Conservation (phyloP, 768 basidiomycete species). For the Termitomyces heimii region DNA sequence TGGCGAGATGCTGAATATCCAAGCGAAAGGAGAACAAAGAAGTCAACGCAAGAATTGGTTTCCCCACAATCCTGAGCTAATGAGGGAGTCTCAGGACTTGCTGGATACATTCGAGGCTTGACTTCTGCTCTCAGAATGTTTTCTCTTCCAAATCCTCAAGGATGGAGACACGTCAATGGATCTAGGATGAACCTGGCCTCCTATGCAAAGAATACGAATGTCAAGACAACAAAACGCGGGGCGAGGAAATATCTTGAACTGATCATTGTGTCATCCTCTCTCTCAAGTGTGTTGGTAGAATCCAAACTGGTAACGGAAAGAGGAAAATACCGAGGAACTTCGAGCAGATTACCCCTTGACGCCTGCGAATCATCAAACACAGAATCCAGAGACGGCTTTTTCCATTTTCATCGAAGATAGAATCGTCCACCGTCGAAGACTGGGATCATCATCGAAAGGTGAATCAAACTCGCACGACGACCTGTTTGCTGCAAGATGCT, state of each 20-base stretch:
- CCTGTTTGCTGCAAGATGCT: conserved; percentile 22
- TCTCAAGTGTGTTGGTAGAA: conserved; percentile 41
- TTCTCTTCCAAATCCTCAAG: conserved; percentile 57
- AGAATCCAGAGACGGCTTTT: conserved; percentile 49
- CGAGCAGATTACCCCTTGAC: conserved; percentile 29
- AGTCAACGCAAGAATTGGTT: conserved; percentile 57
- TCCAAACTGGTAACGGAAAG: conserved; percentile 55
- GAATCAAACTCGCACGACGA: conserved; percentile 63
- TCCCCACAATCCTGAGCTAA: conserved; percentile 48
- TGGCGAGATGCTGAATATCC: conserved; percentile 22
- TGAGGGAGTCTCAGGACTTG: conserved; percentile 33
- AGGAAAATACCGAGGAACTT: conserved; percentile 52
- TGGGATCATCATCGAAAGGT: conserved; percentile 48
- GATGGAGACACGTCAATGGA: conserved; percentile 74
- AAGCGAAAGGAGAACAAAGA: conserved; percentile 11
- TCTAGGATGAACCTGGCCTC: conserved; percentile 63
- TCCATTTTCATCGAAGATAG: conserved; percentile 54
- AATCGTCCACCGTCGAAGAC: conserved; percentile 26
- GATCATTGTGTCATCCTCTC: conserved; percentile 82
- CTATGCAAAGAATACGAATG: conserved; percentile 26
- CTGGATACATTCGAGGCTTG: conserved; percentile 19
- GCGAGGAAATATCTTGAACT: conserved; percentile 17
- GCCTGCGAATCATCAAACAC: conserved; percentile 45
- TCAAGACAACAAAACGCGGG: not conserved
- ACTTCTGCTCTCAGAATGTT: conserved; percentile 33